These are phyloP conservation scores for Antonospora locustae DNA, from an alignment of 371 early-diverging fungal genomes.

Conservation along the genomic window DNA sequence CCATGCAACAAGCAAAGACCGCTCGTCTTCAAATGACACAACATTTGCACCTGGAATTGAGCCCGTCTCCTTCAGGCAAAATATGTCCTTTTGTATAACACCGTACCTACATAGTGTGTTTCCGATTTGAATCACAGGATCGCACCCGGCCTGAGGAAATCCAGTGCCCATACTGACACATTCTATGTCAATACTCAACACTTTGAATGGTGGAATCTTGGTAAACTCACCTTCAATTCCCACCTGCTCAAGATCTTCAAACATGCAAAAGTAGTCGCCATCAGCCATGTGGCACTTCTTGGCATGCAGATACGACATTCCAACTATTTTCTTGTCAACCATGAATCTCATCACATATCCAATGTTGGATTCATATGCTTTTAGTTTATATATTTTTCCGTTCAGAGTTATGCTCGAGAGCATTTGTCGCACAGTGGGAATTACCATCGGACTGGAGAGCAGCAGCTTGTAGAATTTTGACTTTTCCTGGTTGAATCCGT, in stretches of 20 bases:
- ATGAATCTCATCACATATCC: slow-evolving; percentile 79
- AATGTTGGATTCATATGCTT: slow-evolving; percentile 76
- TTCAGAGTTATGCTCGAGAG: slow-evolving; percentile 34
- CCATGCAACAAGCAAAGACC: slow-evolving; percentile 70
- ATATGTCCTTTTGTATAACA: slow-evolving; percentile 75
- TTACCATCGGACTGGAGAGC: slow-evolving; percentile 53
- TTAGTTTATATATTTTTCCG: slow-evolving; percentile 27
- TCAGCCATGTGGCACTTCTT: slow-evolving; percentile 14
- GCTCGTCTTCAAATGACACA: slow-evolving; percentile 66
- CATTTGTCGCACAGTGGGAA: slow-evolving; percentile 50
- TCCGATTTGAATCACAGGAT: slow-evolving; percentile 99
- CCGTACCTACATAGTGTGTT: slow-evolving; percentile 60
- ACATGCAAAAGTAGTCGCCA: slow-evolving; percentile 50
- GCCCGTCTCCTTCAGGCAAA: slow-evolving; percentile 71
- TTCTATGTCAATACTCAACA: slow-evolving; percentile 95
- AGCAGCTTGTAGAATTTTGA: slow-evolving; percentile 56
- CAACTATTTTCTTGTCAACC: slow-evolving; percentile 79
- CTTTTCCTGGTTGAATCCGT: slow-evolving; percentile 56
- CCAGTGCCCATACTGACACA: slow-evolving; percentile 81
- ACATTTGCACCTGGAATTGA: slow-evolving; percentile 80
- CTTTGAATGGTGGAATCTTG: slow-evolving; percentile 77
- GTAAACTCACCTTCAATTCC: slow-evolving; percentile 75
- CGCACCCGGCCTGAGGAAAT: slow-evolving; percentile 79
- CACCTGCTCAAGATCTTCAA: slow-evolving; percentile 65
- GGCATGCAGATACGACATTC: slow-evolving; percentile 61